These are phyloP conservation scores for Mucor racemosus DNA, from an alignment of 371 early-diverging fungal species.

Conservation along the genomic window DNA sequence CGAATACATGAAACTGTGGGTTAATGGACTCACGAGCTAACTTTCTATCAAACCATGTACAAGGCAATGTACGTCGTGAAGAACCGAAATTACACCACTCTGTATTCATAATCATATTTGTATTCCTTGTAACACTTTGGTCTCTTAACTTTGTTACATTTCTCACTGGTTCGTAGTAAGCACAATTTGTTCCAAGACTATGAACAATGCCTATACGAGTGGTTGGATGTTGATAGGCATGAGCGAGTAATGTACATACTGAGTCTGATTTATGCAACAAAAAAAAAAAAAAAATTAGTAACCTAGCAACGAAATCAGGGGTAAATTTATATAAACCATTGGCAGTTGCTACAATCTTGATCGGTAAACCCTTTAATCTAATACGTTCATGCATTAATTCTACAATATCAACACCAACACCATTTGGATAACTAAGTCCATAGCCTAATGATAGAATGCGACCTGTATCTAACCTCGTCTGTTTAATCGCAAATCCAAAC, in stretches of 20 bases:
- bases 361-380: slow-evolving; percentile 43
- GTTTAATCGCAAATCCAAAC: slow-evolving; percentile 54
- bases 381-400: slow-evolving; percentile 50
- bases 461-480: slow-evolving; percentile 46
- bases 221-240: slow-evolving; percentile 84
- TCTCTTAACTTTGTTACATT: slow-evolving; percentile 73
- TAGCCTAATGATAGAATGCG: slow-evolving; percentile 45
- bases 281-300: background rate
- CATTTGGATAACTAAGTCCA: slow-evolving; percentile 51
- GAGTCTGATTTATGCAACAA: slow-evolving; percentile 63
- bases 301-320: background rate
- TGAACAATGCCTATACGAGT: slow-evolving; percentile 90
- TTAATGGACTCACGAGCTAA: slow-evolving; percentile 81
- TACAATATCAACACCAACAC: slow-evolving; percentile 51
- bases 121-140: slow-evolving; percentile 32
- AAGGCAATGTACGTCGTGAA: slow-evolving; percentile 73
- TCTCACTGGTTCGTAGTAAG: slow-evolving; percentile 81
- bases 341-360: slow-evolving; percentile 55
- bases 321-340: slow-evolving; percentile 64
- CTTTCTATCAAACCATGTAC: slow-evolving; percentile 82
- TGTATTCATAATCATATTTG: slow-evolving; percentile 89
- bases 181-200: slow-evolving; percentile 95
- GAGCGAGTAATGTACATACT: slow-evolving; percentile 89
- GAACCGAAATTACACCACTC: slow-evolving; percentile 89
- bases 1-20: slow-evolving; percentile 83